Evolutionary conservation across 1,284 basidiomycete genomes (phyloP), one percentile per base, ranked within the genome.

Genomic region (Stygiomarasmius scandens): DNA sequence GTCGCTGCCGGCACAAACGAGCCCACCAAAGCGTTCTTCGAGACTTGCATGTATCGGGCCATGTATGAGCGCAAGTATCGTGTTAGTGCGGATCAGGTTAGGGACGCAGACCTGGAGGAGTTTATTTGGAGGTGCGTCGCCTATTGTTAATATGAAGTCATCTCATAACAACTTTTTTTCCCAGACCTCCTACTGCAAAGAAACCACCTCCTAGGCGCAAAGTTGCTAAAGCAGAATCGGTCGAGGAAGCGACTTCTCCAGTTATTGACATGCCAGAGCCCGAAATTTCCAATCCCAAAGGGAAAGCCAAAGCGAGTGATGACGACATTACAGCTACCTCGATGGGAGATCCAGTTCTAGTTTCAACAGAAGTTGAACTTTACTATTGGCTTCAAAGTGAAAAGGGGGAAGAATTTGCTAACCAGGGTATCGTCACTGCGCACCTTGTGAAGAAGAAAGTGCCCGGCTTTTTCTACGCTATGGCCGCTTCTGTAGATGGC

Each of bases 1-100:
- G 86, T 92, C 49, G 86, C 87, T 1, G 75, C 79, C 45, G 92
- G 89, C 16, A 92, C 93, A 12, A 93, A 93, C 64, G 87, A 81
- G 19, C 93, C 93, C 1, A 95, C 93, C 4, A 85, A 85, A 51
- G 87, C 89, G 14, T 90, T 92, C 74, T 97, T 98, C 69, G 94
- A 97, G 72, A 89, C 92, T 48, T 95, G 95, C 71, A 91, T 95
- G 79, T 90, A 97, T 64, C 89, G 93, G 44, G 96, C 96, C 58
- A 93, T 96, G 82, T 98, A 89, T 72, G 96, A 98, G 71, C 84
- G 93, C 75, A 96, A 95, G 77, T 89, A 89, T 77, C 86, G 80
- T 66, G 78, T 66, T 52, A 86, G 83, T 60, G 91, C 92, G 19
- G 90, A 95, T 61, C 80, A 78, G 55, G 82, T 88, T 8, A 72